Conservation (phyloP, 75 land plant genomes). For the Ceratopteris richardii region DNA sequence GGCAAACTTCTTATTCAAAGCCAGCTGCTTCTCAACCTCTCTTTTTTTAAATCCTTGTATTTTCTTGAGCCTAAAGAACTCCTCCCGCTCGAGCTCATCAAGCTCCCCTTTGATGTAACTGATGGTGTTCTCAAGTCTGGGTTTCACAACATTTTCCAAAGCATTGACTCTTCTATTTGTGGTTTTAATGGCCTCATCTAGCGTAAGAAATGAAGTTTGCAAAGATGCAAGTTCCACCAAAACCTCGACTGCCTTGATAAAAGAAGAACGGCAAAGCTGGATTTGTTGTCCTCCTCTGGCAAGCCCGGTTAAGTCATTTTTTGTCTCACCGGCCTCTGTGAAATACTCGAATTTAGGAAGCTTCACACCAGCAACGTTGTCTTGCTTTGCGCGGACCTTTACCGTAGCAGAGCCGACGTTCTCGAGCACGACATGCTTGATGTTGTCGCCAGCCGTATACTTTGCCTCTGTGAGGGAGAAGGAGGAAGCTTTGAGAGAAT, state of each 20-base stretch:
- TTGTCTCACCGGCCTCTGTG: constrained; percentile 32
- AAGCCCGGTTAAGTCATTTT: constrained; percentile 75
- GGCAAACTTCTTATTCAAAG: constrained; percentile 31
- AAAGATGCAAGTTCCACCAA: constrained; percentile 93
- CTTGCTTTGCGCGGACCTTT: constrained; percentile 74
- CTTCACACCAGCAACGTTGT: constrained; percentile 87
- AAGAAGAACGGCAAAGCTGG: constrained; percentile 70
- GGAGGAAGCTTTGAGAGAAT: constrained; percentile 62
- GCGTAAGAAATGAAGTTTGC: constrained; percentile 84
- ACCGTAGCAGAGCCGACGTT: constrained; percentile 62
- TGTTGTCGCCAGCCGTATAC: constrained; percentile 83
- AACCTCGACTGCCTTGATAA: constrained; percentile 74
- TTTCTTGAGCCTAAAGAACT: constrained; percentile 89
- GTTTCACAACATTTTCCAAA: constrained; percentile 90
- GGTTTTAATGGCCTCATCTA: constrained; percentile 92
- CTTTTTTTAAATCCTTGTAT: constrained; percentile 87
- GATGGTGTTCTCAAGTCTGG: constrained; percentile 82
- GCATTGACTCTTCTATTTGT: constrained; percentile 94
- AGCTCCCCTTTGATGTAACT: constrained; percentile 84
- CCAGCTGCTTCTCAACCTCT: constrained; percentile 62
- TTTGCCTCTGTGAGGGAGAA: constrained; percentile 83
- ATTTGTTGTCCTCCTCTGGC: constrained; percentile 90
- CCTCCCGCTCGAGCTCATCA: constrained; percentile 93
- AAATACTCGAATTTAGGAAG: constrained; percentile 81
- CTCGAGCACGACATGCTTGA: constrained; percentile 71